Base-by-base conservation (phyloP, 129 eudicot species). In the Flaveria bidentis region DNA sequence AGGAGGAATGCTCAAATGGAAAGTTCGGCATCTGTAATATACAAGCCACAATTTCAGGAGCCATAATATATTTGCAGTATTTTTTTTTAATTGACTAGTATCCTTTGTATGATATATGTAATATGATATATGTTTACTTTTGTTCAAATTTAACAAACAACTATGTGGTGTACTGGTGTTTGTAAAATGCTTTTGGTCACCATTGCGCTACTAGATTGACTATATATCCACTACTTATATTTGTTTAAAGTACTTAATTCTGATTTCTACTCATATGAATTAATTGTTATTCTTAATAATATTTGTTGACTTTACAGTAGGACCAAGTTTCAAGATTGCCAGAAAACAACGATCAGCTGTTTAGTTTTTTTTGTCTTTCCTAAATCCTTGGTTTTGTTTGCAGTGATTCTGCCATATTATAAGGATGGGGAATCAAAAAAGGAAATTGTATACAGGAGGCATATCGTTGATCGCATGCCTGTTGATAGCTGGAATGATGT, bases 401-500 rank as follows among this genome's bases (percentile, higher is more conserved):
- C 96, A 93, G 98, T 90, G 76, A 93, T 93, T 81, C 84, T 93
- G 20, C 98, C 98, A 56, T 81, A 90, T 58, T 84, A 85, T 75
- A 90, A 93, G 83, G 84, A 84, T n/a, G 97, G 78, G 74, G 78
- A 82, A 51, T 65, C 88, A 15, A 71, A 84, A 42, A 82, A 84
- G 53, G 93, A 91, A 45, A 78, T 93, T 64, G 75, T 93, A 69
- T 93, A 36, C 74, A 82, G 83, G 65, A 88, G 98, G 53, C 98
- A 93, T 75, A 67, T 85, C 33, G 96, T 93, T 84, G 93, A 93
- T 41, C 91, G 88, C 6, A 93, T 93, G 98, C 98, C 98, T 17
- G 71, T 91, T 60, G 97, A 93, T 76, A 78, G 96, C 69, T 93
- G 98, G 98, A 87, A 87, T 76, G 97, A 93, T 76, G 91, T 85